A percentile compares a stretch with the other conserved stretches of the same genome.
Evolutionary conservation across 257 asterid species (phyloP).

Genomic region (Ligustrum vulgare): DNA sequence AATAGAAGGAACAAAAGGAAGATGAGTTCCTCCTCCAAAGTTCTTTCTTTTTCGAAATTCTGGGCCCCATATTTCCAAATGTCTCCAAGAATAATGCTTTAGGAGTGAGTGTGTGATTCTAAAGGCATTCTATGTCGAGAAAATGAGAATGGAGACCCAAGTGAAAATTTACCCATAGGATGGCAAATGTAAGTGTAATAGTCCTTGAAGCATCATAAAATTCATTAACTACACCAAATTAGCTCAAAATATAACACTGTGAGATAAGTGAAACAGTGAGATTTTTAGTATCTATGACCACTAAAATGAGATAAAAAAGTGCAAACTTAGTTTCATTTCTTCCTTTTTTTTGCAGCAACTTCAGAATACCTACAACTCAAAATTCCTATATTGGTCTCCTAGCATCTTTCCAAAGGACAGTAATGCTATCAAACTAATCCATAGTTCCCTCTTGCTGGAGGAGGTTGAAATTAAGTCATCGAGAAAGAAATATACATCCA

Average conservation of each 20-base stretch:
- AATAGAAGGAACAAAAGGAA: not conserved
- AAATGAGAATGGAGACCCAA: too few relatives aligned
- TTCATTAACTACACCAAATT: not conserved
- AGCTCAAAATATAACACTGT: not conserved
- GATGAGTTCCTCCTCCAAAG: not conserved
- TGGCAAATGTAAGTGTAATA: not conserved
- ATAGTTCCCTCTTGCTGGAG: not conserved
- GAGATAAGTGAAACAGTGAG: not conserved
- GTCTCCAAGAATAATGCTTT: not conserved
- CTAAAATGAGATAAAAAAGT: not conserved
- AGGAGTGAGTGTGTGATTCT: not conserved
- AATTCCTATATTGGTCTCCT: not conserved
- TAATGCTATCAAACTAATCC: not conserved
- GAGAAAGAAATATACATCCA: not conserved
- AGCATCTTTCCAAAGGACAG: not conserved
- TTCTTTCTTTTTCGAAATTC: not conserved
- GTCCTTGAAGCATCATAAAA: not conserved
- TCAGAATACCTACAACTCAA: not conserved
- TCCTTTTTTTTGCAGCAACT: not conserved
- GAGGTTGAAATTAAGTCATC: not conserved
- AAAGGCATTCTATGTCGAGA: not conserved
- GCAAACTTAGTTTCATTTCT: not conserved
- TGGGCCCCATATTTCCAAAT: not conserved
- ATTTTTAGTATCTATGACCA: not conserved
- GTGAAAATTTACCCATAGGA: not conserved